Percentiles rank a stretch among this genome's conserved stretches.
phyloP scores from a whole-genome alignment of 441 rosid genomes.

The Mallotus repandus region DNA sequence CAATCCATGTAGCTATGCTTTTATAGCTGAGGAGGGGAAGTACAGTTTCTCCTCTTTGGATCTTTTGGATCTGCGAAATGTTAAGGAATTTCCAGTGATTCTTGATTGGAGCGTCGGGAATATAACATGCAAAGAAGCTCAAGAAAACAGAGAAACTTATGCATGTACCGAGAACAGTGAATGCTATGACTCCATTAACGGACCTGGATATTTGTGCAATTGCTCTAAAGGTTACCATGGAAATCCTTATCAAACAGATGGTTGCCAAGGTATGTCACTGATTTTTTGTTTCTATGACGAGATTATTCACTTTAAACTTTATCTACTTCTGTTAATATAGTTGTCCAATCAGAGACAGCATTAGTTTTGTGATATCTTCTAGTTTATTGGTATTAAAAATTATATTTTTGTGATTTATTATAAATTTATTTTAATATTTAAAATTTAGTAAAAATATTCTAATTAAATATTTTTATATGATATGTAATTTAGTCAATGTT shows the following conservation, averaged over 20 bases:
- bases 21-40: conserved; percentile 28
- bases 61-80: background rate
- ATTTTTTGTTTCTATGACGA: too few relatives aligned
- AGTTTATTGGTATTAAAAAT: too few relatives aligned
- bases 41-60: conserved; percentile 26
- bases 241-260: conserved; percentile 41
- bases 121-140: conserved; percentile 16
- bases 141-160: background rate
- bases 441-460: too few relatives aligned
- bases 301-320: too few relatives aligned
- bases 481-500: too few relatives aligned
- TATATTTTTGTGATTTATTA: too few relatives aligned
- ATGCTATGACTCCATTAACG: background rate
- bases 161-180: conserved; percentile 21
- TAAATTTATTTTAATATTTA: too few relatives aligned
- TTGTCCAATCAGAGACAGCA: too few relatives aligned
- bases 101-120: conserved; percentile 32
- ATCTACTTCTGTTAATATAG: too few relatives aligned
- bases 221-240: conserved; percentile 31
- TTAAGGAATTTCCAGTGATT: background rate
- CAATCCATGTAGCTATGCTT: conserved; percentile 38
- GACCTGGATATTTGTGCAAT: conserved; percentile 24
- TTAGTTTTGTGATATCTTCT: too few relatives aligned
- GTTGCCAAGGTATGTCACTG: conserved; percentile 32
- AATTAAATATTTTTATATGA: too few relatives aligned